These are phyloP conservation scores for Lomentospora prolificans DNA, from an alignment of 2,329 filamentous ascomycete genomes.

Conservation along the genomic window DNA sequence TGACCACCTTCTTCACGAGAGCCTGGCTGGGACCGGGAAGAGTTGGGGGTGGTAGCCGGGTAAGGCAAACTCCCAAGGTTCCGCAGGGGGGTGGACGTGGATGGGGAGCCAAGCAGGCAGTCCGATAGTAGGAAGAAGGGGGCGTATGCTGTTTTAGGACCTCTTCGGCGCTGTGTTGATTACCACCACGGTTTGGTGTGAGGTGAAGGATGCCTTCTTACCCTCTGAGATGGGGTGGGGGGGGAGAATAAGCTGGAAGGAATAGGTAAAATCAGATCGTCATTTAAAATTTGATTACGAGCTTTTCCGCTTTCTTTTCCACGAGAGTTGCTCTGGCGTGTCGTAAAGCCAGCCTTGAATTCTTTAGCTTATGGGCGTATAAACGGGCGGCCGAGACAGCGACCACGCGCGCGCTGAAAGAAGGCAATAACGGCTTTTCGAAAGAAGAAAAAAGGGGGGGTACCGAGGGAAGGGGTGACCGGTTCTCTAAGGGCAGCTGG, in stretches of 20 bases:
- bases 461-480: not conserved
- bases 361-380: not conserved
- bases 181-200: constrained; percentile 3
- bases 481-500: not conserved
- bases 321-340: not conserved
- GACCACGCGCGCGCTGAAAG: not conserved
- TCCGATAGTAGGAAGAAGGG: not conserved
- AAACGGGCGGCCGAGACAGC: not conserved
- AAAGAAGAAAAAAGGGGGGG: not conserved
- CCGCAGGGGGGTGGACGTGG: not conserved
- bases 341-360: not conserved
- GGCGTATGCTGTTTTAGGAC: constrained; percentile 2
- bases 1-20: not conserved
- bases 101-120: not conserved
- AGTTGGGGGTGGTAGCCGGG: not conserved
- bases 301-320: not conserved
- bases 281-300: not conserved
- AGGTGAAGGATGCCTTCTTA: not conserved
- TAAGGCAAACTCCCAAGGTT: constrained; percentile 6
- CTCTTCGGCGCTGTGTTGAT: not conserved
- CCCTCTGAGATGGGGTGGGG: not conserved
- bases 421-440: not conserved
- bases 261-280: not conserved
- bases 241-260: not conserved
- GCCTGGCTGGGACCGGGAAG: not conserved